Percentiles rank a stretch among this genome's conserved stretches.
These are phyloP conservation scores for Naumovozyma dairenensis DNA, from an alignment of 805 yeast species.

Conservation along the genomic window DNA sequence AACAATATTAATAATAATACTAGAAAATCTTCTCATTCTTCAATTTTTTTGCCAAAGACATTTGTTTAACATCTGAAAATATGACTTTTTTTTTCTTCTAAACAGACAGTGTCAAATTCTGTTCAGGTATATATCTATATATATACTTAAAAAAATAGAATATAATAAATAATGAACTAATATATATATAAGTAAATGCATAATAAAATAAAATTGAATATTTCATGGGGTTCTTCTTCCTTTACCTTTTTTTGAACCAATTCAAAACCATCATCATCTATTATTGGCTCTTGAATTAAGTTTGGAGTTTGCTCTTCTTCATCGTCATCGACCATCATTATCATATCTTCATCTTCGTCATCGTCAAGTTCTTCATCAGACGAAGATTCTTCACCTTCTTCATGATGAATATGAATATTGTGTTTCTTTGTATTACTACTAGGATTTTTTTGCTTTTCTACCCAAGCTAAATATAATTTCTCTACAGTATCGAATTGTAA, in stretches of 20 bases:
- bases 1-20: background rate
- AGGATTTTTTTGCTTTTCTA: slow-evolving; percentile 38
- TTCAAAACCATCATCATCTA: slow-evolving; percentile 94
- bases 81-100: no score
- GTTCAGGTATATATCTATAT: background rate
- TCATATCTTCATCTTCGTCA: slow-evolving; percentile 34
- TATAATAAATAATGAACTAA: no score
- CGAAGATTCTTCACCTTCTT: slow-evolving; percentile 43
- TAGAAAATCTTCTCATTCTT: background rate
- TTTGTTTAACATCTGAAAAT: no score
- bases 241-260: slow-evolving; percentile 66
- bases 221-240: no score
- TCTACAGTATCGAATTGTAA: slow-evolving; percentile 49
- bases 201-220: slow-evolving; percentile 3
- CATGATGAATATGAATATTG: slow-evolving; percentile 42
- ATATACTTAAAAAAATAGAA: background rate
- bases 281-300: slow-evolving; percentile 39
- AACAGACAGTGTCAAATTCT: no score
- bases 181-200: background rate
- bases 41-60: no score
- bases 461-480: slow-evolving; percentile 48
- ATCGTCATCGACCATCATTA: slow-evolving; percentile 32
- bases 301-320: slow-evolving; percentile 7
- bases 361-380: slow-evolving; percentile 43
- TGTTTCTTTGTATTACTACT: slow-evolving; percentile 14